Evolutionary conservation across 768 basidiomycete genomes (phyloP), one percentile per base, ranked within the genome.

Genomic region (Xerocomellus dryophilus): DNA sequence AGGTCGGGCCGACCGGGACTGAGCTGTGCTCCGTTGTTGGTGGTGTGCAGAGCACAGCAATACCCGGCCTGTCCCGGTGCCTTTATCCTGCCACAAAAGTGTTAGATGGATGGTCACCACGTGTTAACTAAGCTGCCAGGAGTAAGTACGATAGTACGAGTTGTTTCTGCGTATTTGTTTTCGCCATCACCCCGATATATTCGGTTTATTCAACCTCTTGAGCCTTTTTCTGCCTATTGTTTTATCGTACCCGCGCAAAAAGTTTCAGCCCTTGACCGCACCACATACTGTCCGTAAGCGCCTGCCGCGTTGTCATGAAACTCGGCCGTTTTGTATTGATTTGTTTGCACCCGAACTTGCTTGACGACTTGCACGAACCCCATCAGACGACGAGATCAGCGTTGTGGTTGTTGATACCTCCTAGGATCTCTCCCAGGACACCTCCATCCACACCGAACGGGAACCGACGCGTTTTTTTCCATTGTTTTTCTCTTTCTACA

Each of bases 321-420:
- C 59, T 38, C 17, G 40, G 34, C 7, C 32, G 20, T 53, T 47
- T 64, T 71, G 70, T 72, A 10, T 71, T 70, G 70, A 64, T 59
- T 41, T 70, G 62, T 70, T 70, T 70, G 50, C 55, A 42, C 44
- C 51, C 39, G 45, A 70, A 71, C 64, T 56, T 63, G 48, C 57
- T 42, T 61, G 51, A 57, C 67, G 58, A 71, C 69, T 60, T 51
- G 47, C 53, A 54, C 65, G 61, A 58, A 58, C 57, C 31, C n/a
- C 51, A 55, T 54, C 60, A 60, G 29, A 44, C 63, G 29, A 42
- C 55, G 47, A 63, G 58, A 50, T 63, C 58, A 60, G 55, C 47
- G 23, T 29, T 52, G 49, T 51, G 40, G 50, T 51, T 43, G 40
- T 54, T 31, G 44, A 70, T 64, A 68, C 59, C 50, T 56, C 44